Evolutionary conservation across 495 filamentous ascomycete genomes (phyloP).

Genomic region (Penicillium samsonianum): DNA sequence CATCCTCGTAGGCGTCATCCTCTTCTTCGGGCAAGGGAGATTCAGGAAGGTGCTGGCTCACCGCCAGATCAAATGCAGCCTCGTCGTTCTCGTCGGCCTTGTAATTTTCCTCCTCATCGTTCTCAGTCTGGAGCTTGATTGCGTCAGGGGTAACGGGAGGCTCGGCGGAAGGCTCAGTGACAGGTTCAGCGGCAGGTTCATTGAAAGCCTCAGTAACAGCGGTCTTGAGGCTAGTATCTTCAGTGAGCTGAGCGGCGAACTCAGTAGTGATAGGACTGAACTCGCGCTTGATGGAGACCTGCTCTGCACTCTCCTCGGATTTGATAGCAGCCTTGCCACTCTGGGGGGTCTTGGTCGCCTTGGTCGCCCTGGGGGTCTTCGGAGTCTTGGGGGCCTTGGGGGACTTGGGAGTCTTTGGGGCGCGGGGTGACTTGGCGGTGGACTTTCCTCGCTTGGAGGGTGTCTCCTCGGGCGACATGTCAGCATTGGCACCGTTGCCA

Average conservation of each 20-base stretch:
- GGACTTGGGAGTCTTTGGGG: background rate
- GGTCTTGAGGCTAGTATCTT: background rate
- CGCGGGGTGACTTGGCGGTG: background rate
- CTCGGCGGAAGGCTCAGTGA: background rate
- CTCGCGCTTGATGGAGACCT: background rate
- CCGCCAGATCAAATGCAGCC: background rate
- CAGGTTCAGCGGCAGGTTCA: background rate
- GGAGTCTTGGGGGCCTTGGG: background rate
- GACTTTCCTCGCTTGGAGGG: background rate
- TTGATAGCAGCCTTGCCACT: background rate
- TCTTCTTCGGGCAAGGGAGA: background rate
- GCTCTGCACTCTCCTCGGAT: background rate
- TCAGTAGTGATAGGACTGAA: background rate
- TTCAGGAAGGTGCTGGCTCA: background rate
- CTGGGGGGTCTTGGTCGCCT: background rate
- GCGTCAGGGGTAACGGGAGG: background rate
- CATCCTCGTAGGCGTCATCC: background rate
- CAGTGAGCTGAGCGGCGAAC: background rate
- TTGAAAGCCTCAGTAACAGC: background rate
- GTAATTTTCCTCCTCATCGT: background rate
- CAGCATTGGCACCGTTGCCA: background rate
- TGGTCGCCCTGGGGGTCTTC: background rate
- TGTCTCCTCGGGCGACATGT: background rate
- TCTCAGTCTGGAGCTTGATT: background rate
- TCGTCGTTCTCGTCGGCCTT: background rate